Conservation (phyloP, 441 rosid species). For the Populus tomentosa region DNA sequence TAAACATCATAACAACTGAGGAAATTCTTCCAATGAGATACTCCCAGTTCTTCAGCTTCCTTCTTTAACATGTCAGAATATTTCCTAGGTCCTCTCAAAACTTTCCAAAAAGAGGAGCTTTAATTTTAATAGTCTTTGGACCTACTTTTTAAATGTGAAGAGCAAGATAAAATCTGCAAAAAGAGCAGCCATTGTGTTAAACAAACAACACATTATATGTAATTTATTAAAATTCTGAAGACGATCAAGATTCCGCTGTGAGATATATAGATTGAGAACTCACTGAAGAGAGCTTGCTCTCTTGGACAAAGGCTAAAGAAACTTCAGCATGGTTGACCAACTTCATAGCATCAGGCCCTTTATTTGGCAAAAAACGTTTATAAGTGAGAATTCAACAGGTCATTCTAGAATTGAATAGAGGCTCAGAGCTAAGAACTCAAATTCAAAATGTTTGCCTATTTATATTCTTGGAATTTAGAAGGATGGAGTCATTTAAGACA, state of each 20-base stretch:
- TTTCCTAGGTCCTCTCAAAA: conserved; percentile 18
- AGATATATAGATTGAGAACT: conserved; percentile 35
- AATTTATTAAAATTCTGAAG: background rate
- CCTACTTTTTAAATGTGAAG: conserved; percentile 64
- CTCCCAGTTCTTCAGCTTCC: conserved; percentile 52
- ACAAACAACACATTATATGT: background rate
- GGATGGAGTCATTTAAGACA: too few relatives aligned
- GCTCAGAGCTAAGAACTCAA: too few relatives aligned
- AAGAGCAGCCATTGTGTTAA: background rate
- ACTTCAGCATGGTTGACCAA: conserved; percentile 89
- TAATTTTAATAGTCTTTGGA: background rate
- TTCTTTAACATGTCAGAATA: conserved; percentile 49
- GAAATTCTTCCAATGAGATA: conserved; percentile 64
- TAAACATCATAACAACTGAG: conserved; percentile 37
- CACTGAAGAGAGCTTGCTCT: conserved; percentile 69
- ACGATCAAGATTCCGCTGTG: conserved; percentile 70
- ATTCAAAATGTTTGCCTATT: too few relatives aligned
- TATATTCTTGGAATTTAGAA: too few relatives aligned
- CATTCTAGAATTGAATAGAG: background rate
- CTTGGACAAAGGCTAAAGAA: conserved; percentile 73
- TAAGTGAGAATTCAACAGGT: background rate
- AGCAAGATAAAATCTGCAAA: conserved; percentile 64
- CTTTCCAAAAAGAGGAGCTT: too few relatives aligned
- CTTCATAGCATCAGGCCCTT: conserved; percentile 91
- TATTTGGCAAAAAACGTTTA: background rate